phyloP scores from a whole-genome alignment of 2,329 filamentous ascomycete species.

The Fusarium subglutinans region DNA sequence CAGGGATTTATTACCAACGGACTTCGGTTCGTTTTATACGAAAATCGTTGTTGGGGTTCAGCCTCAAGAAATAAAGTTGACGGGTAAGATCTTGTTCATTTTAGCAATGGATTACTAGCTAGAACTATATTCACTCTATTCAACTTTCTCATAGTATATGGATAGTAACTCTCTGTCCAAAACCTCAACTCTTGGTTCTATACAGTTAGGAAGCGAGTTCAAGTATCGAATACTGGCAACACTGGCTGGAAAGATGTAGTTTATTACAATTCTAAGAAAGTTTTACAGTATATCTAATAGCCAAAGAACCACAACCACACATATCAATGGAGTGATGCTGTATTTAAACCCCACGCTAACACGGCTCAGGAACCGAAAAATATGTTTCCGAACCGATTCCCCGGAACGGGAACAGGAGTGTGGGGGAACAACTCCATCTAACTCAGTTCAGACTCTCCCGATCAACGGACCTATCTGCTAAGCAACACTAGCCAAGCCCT shows the following conservation, averaged over 20 bases:
- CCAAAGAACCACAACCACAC: too few relatives aligned
- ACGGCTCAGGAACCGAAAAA: not conserved
- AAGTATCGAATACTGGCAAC: not conserved
- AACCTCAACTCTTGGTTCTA: not conserved
- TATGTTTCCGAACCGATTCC: slow-evolving; percentile 8
- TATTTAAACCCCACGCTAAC: not conserved
- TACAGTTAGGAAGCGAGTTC: not conserved
- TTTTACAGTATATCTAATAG: not conserved
- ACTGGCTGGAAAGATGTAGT: too few relatives aligned
- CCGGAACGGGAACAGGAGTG: slow-evolving; percentile 15
- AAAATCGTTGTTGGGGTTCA: not conserved
- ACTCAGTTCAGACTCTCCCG: not conserved
- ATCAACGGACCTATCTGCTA: not conserved
- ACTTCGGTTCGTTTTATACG: not conserved
- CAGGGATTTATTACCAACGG: not conserved
- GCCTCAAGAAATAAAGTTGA: not conserved
- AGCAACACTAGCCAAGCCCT: not conserved
- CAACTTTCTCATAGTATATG: rapidly evolving
- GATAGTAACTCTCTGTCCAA: too few relatives aligned
- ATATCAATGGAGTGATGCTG: too few relatives aligned
- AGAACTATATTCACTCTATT: too few relatives aligned
- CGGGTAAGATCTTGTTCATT: not conserved
- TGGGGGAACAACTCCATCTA: not conserved
- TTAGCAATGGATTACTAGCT: not conserved
- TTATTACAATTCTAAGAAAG: not conserved